phyloP scores from a whole-genome alignment of 768 basidiomycete species.

The Melanogaster broomeanus region DNA sequence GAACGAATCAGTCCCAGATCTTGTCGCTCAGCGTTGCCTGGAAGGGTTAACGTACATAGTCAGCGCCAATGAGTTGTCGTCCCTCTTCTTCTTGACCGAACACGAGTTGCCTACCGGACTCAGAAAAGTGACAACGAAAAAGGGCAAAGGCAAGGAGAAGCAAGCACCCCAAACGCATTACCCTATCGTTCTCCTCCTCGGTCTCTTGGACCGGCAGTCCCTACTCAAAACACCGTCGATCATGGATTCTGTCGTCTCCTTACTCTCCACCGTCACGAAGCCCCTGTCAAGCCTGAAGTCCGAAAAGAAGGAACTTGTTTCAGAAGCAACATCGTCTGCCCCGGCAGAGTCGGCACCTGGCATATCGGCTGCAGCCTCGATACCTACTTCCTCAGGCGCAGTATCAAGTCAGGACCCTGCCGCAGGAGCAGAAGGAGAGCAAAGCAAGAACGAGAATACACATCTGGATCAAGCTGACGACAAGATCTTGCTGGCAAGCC shows the following conservation, averaged over 20 bases:
- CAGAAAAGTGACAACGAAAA: slow-evolving; percentile 67
- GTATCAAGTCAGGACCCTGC: slow-evolving; percentile 15
- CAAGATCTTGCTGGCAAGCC: slow-evolving; percentile 59
- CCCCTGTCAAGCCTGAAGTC: slow-evolving; percentile 72
- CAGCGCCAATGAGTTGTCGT: slow-evolving; percentile 77
- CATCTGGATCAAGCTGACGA: slow-evolving; percentile 32
- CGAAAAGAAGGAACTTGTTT: slow-evolving; percentile 37
- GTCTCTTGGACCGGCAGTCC: slow-evolving; percentile 83
- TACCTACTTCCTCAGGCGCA: slow-evolving; percentile 9
- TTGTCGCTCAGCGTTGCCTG: slow-evolving; percentile 92
- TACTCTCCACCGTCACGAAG: slow-evolving; percentile 87
- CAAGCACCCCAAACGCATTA: slow-evolving; percentile 79
- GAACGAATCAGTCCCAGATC: slow-evolving; percentile 84
- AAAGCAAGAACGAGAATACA: slow-evolving; percentile 22
- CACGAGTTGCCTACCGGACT: slow-evolving; percentile 87
- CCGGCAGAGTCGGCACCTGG: slow-evolving; percentile 14
- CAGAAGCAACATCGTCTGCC: slow-evolving; percentile 19
- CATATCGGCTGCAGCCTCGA: slow-evolving; percentile 3
- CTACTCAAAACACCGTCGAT: slow-evolving; percentile 86
- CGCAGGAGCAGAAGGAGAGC: slow-evolving; percentile 16
- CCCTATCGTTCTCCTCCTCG: slow-evolving; percentile 87
- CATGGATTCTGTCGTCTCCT: slow-evolving; percentile 88
- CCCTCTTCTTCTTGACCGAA: slow-evolving; percentile 94
- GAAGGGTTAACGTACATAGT: slow-evolving; percentile 91
- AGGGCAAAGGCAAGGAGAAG: slow-evolving; percentile 96